Evolutionary conservation across 208 protist genomes (phyloP), one percentile per base, ranked within the genome.

Genomic region (Acanthamoeba culbertsoni): DNA sequence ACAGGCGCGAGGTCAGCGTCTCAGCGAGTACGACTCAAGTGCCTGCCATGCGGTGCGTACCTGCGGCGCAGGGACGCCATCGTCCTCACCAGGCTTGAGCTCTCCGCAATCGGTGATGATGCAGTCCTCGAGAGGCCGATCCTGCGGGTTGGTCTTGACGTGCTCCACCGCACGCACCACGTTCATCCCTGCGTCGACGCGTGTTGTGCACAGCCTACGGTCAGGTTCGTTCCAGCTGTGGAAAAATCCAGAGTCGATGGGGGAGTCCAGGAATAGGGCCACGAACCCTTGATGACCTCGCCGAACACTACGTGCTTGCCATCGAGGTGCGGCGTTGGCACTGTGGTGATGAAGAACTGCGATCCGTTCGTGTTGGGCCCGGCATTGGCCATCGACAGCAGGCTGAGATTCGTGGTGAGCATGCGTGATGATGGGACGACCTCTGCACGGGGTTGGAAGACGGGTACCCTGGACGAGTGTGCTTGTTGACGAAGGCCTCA

Each of bases 381-480:
- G 14, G 98, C 96, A 92, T 99, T 99, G 28, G 99, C 99, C 99
- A 99, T 99, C 6, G 98, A 99, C 1, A 99, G 97, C 53, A 98
- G 96, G 71, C 98, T 98, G 53, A 33, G 28, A 75, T 40, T 12
- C 18, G 28, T 18, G 28, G 28, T 16, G 65, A 75, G 65, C 65
- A 75, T n/a, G n/a, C 18, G 28, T 18, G 14, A 31, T 40, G 65
- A 55, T 18, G 48, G 18, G 48, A 55, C 48, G 48, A 18, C 18
- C 48, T 68, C 59, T n/a, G 23, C 59, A 68, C 14, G 7, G 28
- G 14, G 23, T 59, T 59, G 12, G n/a, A 37, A 43, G n/a, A 73
- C 14, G 35, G 40, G 63, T 86, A 86, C 73, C 73, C 73, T 35
- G 73, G 43, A n/a, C 45, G 73, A 31, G 92, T 94, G 93, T 98